Base-by-base conservation (phyloP, 1,284 basidiomycete genomes). In the Ceratobasidium sp. region DNA sequence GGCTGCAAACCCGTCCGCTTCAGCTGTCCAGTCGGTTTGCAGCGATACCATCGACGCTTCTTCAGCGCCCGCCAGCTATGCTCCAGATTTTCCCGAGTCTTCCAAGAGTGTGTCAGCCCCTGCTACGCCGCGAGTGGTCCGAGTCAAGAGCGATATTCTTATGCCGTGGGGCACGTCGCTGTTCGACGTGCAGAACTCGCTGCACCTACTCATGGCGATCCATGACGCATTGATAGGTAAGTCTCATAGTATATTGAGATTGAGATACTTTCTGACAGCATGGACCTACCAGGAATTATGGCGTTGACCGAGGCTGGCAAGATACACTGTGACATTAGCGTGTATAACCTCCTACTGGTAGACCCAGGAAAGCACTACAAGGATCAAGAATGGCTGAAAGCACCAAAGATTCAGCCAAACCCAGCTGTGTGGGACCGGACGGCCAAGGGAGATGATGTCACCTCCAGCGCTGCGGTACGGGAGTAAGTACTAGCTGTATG, bases 131-230 rank as follows among this genome's bases (percentile, higher is more conserved):
- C 12, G 23, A 61, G 57, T 13, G 26, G 23, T 62, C 9, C n/a
- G 61, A 5, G 13, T 64, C 20, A 64, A 44, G 61, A 64, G 61
- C 15, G 61, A 64, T 17, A 64, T 64, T 3, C 33, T 64, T 12
- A 64, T 64, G 61, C 61, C 64, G 15, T 9, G 44, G 20, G 64
- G 64, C 4, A 48, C 6, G 1, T 48, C 44, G 23, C 12, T 66
- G 1, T 66, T 66, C 13, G 64, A 66, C 15, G 44, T 44, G 3
- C 64, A 46, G 20, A 46, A 66, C 20, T 20, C 44, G 40, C 10
- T 66, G n/a, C 64, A 66, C 26, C 23, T 66, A 13, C 64, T 66
- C n/a, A 50, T 66, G 64, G 64, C 44, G 42, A 50, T 66, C 2
- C 64, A 66, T 20, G 64, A 66, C 44, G 64, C 64, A 15, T 20